phyloP scores from a whole-genome alignment of 139 green algal genomes.

The Deuterostichococcus epilithicus region DNA sequence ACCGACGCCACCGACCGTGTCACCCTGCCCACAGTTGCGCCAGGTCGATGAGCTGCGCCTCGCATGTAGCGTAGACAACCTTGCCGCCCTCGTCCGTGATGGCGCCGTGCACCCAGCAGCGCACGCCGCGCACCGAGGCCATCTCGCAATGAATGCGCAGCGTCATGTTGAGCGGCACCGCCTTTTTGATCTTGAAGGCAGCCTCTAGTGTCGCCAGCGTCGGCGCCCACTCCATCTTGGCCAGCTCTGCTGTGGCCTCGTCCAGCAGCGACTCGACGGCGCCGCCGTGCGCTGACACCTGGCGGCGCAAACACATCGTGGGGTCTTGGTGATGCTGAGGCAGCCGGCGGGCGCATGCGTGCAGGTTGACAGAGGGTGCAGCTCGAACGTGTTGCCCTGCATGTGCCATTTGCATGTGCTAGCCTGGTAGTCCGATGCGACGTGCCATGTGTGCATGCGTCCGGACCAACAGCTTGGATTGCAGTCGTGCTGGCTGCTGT shows the following conservation, averaged over 20 bases:
- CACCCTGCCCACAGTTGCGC: slow-evolving; percentile 2
- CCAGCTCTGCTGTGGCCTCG: slow-evolving; percentile 42
- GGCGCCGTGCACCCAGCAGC: slow-evolving; percentile 28
- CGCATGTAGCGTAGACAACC: slow-evolving; percentile 24
- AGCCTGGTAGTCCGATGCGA: no score
- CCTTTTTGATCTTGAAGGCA: slow-evolving; percentile 28
- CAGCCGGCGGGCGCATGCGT: no score
- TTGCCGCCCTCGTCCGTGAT: not conserved
- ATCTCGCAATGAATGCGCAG: slow-evolving; percentile 20
- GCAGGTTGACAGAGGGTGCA: no score
- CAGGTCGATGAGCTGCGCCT: slow-evolving; percentile 28
- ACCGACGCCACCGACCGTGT: no score
- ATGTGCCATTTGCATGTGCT: no score
- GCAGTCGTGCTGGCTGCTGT: no score
- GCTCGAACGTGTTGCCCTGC: no score
- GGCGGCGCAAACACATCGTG: no score
- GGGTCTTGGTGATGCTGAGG: no score
- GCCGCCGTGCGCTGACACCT: slow-evolving; percentile 32
- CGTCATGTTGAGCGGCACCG: slow-evolving; percentile 29
- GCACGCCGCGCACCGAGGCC: slow-evolving; percentile 9
- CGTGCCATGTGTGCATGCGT: no score
- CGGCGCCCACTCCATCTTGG: slow-evolving; percentile 30
- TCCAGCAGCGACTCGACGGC: slow-evolving; percentile 36
- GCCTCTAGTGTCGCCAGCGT: slow-evolving; percentile 30
- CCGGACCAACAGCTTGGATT: not conserved